Conservation (phyloP, 306 rosid species). For the Cucurbita ficifolia region DNA sequence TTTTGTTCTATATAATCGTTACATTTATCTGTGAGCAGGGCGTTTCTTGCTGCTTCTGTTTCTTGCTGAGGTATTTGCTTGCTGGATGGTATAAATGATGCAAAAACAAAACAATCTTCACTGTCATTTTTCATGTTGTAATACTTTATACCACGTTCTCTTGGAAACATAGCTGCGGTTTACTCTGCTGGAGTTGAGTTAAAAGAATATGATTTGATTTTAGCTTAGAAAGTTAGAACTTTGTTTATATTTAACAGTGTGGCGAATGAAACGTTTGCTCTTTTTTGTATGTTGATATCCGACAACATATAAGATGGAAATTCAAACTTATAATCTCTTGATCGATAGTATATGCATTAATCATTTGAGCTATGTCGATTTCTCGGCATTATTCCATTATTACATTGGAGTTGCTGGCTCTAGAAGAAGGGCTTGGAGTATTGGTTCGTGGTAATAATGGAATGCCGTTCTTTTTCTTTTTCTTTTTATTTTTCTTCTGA, state of each 20-base stretch:
- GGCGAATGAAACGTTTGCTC: not conserved
- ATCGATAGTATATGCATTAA: too few relatives aligned
- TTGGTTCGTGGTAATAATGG: too few relatives aligned
- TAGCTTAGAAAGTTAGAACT: not conserved
- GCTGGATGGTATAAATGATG: conserved; percentile 94
- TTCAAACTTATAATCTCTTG: too few relatives aligned
- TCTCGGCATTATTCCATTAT: too few relatives aligned
- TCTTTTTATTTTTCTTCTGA: too few relatives aligned
- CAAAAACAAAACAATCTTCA: not conserved
- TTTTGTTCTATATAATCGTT: not conserved
- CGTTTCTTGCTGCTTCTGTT: conserved; percentile 69
- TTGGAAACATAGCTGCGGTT: not conserved
- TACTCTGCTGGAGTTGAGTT: not conserved
- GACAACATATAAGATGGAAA: too few relatives aligned
- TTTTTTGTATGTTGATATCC: not conserved
- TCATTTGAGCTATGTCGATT: too few relatives aligned
- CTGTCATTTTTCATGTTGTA: too few relatives aligned
- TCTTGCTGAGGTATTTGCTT: conserved; percentile 62
- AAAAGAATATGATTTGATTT: not conserved
- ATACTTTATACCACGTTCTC: not conserved
- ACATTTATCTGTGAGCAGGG: conserved; percentile 27
- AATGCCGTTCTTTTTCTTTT: too few relatives aligned
- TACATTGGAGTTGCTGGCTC: too few relatives aligned
- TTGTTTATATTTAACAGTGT: not conserved
- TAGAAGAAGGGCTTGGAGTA: too few relatives aligned